A percentile compares a stretch with the other conserved stretches of the same genome.
Evolutionary conservation across 352 stramenopile species (phyloP).

Genomic region (Phytopythium litorale): DNA sequence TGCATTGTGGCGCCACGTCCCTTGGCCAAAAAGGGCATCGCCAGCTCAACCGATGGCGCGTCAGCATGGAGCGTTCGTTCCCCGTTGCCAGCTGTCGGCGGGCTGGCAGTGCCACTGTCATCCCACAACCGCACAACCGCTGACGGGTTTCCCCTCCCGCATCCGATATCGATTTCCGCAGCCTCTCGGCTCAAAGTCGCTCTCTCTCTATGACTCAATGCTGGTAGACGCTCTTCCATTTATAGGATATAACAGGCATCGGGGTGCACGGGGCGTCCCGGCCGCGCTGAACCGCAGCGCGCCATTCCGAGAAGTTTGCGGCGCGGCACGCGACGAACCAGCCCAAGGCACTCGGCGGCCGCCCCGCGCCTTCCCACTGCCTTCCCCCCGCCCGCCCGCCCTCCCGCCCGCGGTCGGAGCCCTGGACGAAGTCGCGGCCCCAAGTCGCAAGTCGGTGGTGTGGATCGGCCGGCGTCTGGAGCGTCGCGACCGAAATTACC

Average conservation of each 20-base stretch:
- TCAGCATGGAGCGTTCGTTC: neutral
- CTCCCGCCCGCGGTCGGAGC: too few species aligned
- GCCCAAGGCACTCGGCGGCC: neutral
- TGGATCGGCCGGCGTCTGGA: neutral
- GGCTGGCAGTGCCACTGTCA: neutral
- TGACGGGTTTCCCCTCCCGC: neutral
- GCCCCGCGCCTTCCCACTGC: neutral
- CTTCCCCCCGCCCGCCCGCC: too few species aligned
- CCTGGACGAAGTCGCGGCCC: too few species aligned
- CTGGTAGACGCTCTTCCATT: neutral
- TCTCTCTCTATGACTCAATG: neutral
- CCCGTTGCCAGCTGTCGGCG: neutral
- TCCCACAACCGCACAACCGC: constrained; percentile 2
- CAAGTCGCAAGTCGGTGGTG: too few species aligned
- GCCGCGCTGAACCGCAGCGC: neutral
- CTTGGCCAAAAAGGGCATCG: neutral
- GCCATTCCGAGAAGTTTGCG: constrained; percentile 3
- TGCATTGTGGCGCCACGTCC: neutral
- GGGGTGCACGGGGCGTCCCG: neutral
- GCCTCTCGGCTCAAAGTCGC: neutral
- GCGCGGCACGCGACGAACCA: neutral
- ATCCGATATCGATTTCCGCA: neutral
- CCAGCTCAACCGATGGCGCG: neutral
- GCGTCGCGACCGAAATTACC: constrained; percentile 3
- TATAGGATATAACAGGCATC: neutral